A percentile compares a stretch with the other conserved stretches of the same genome.
phyloP scores from a whole-genome alignment of 192 early-diverging fungal genomes.

The Chytriomyces confervae region DNA sequence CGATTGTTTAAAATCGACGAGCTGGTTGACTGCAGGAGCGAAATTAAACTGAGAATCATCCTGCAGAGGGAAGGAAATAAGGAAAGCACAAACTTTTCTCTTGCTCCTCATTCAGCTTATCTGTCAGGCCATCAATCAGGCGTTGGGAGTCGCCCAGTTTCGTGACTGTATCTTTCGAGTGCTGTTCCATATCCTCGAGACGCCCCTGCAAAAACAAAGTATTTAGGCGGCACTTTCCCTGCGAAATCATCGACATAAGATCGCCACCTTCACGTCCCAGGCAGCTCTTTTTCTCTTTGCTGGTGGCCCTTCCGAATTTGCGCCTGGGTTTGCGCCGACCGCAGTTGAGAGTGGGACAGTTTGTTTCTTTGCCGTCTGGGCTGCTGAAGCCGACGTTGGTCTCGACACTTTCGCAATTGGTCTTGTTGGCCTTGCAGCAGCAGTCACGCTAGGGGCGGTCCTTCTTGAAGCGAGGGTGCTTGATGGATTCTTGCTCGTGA shows the following conservation, averaged over 20 bases:
- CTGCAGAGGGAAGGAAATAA: not conserved
- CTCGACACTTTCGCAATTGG: no score
- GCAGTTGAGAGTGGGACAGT: no score
- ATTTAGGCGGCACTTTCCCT: not conserved
- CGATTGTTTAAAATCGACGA: slow-evolving; percentile 55
- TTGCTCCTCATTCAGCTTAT: slow-evolving; percentile 44
- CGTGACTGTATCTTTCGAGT: slow-evolving; percentile 33
- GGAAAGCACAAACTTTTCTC: slow-evolving; percentile 29
- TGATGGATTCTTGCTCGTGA: no score
- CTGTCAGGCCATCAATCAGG: slow-evolving; percentile 37
- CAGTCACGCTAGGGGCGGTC: no score
- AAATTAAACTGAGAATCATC: slow-evolving; percentile 34
- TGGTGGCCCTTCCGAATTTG: not conserved
- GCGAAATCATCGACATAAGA: not conserved
- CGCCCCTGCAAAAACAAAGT: slow-evolving; percentile 56
- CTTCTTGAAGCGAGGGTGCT: no score
- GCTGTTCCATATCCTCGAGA: slow-evolving; percentile 81
- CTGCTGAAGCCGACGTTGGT: no score
- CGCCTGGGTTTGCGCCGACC: no score
- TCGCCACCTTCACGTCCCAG: slow-evolving; percentile 68
- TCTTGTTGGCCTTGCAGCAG: no score
- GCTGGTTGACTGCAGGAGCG: slow-evolving; percentile 51
- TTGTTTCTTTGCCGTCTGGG: no score
- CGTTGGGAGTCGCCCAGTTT: slow-evolving; percentile 41
- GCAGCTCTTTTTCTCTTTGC: slow-evolving; percentile 71